Conservation (phyloP, 768 basidiomycete species). For the Collybiopsis confluens region DNA sequence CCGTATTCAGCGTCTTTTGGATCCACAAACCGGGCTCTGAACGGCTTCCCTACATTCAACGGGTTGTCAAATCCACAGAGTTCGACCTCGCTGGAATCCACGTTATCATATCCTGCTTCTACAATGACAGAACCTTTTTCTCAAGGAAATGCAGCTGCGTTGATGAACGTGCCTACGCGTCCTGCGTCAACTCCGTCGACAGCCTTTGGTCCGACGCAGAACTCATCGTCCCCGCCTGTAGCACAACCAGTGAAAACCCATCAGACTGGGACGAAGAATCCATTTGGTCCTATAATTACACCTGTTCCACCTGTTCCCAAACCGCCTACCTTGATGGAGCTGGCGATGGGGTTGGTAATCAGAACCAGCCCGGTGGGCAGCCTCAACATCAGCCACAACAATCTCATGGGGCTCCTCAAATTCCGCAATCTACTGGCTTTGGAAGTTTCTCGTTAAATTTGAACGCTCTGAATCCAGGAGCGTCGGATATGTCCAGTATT, state of each 20-base stretch:
- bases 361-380: conserved; percentile 8
- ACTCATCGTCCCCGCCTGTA: conserved; percentile 34
- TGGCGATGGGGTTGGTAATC: conserved; percentile 49
- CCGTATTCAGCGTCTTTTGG: conserved; percentile 14
- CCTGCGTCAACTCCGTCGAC: conserved; percentile 74
- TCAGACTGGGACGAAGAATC: conserved; percentile 92
- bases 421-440: conserved; percentile 16
- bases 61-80: conserved; percentile 1
- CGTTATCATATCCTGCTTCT: conserved; percentile 14
- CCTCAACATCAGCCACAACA: conserved; percentile 15
- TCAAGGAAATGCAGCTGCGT: conserved; percentile 16
- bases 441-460: conserved; percentile 34
- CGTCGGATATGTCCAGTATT: conserved; percentile 60
- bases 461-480: conserved; percentile 38
- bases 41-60: conserved; percentile 11
- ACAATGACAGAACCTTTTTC: conserved; percentile 20
- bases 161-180: conserved; percentile 42
- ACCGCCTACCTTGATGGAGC: conserved; percentile 76
- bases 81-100: too few relatives aligned
- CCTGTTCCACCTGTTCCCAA: conserved; percentile 66
- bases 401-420: conserved; percentile 9
- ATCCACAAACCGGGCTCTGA: conserved; percentile 12
- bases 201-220: conserved; percentile 20
- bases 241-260: conserved; percentile 76
- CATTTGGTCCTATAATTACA: conserved; percentile 76